A percentile compares a stretch with the other conserved stretches of the same genome.
Evolutionary conservation across 108 stramenopile species (phyloP).

Genomic region (Skeletonema costatum): DNA sequence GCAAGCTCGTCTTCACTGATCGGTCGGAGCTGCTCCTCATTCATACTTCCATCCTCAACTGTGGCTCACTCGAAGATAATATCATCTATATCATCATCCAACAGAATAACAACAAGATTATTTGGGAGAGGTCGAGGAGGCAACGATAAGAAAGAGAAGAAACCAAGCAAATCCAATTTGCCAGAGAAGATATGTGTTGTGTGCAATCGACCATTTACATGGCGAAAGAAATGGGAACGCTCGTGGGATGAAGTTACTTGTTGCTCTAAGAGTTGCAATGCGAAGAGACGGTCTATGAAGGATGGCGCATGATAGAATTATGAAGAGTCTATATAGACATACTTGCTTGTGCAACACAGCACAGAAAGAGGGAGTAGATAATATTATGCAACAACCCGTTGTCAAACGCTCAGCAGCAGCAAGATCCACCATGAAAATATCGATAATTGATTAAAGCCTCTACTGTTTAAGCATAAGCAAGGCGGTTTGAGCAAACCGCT

Average conservation of each 20-base stretch:
- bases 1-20: slow-evolving; percentile 7
- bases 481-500: background rate
- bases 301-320: background rate
- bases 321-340: background rate
- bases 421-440: no score
- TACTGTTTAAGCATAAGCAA: background rate
- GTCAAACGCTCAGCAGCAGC: no score
- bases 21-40: slow-evolving; percentile 5
- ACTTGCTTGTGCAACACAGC: background rate
- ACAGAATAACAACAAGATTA: slow-evolving; percentile 5
- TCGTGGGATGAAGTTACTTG: slow-evolving; percentile 59
- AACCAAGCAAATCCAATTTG: slow-evolving; percentile 47
- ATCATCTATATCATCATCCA: background rate
- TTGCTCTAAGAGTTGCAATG: slow-evolving; percentile 62
- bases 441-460: background rate
- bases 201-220: slow-evolving; percentile 72
- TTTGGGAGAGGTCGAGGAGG: slow-evolving; percentile 16
- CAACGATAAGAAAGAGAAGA: slow-evolving; percentile 23
- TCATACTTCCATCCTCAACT: slow-evolving; percentile 1
- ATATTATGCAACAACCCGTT: no score
- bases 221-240: slow-evolving; percentile 65
- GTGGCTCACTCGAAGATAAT: background rate
- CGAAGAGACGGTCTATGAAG: slow-evolving; percentile 22
- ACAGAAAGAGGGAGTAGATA: no score
- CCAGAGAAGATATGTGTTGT: slow-evolving; percentile 71